Evolutionary conservation across 75 land plant species (phyloP), one percentile per base, ranked within the genome.

Genomic region (Selaginella tamariscina): DNA sequence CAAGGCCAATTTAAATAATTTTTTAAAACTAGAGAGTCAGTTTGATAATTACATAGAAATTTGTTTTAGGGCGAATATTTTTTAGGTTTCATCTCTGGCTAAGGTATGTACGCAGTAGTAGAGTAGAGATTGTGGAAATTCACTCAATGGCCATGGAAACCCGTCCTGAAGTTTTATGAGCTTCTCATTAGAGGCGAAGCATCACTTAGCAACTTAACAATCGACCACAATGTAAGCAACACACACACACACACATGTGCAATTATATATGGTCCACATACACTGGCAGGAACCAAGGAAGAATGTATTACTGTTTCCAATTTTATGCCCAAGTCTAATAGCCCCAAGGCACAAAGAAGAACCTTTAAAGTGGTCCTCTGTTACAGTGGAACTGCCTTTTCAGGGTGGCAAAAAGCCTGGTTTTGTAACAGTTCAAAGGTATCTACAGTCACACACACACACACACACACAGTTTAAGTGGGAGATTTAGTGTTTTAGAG

Each of bases 391-490:
- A 68, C 44, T 31, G 82, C 82, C 2, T 88, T 85, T 70, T 85
- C 80, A 71, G 92, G 92, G 0, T 88, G 92, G 92, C 92, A 88
- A 71, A 88, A 83, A 88, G 74, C 86, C 89, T 68, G 82, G 77
- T 21, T 39, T 88, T 33, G 71, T 83, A 57, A 88, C 92, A 44
- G 89, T 88, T 44, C 92, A 88, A 72, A 83, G 82, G 91, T 88
- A 72, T 39, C 15, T 39, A 5, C 49, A 15, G 5, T 39, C 15
- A 5, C 49, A 5, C 49, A 39, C 49, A n/a, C n/a, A n/a, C n/a
- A n/a, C 15, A 15, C 49, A 5, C 15, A 15, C 49, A 5, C 15
- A 15, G 11, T 39, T 39, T 5, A 39, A 15, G 49, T 5, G 49
- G 15, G 49, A 39, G 5, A 5, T 49, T 22, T 72, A 88, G 92